Conservation (phyloP, 345 rosid genomes). For the Eucalyptus guilfoylei region DNA sequence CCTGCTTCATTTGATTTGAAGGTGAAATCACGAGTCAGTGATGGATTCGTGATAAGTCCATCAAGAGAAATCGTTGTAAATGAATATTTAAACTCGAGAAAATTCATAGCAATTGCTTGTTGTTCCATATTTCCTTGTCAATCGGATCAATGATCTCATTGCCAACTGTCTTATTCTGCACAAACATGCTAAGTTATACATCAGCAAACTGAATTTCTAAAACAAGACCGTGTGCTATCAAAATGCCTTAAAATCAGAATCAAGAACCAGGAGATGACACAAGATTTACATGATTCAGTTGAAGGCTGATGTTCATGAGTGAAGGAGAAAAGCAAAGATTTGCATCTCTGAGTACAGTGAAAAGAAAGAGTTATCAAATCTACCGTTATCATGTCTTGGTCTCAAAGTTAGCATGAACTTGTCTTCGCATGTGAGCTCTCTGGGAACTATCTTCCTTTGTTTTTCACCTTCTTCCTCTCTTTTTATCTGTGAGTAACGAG, state of each 20-base stretch:
- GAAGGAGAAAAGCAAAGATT: neutral
- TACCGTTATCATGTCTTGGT: neutral
- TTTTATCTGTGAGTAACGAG: neutral
- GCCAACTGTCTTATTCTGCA: neutral
- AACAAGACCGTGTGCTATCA: neutral
- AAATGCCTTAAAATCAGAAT: neutral
- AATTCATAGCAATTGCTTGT: neutral
- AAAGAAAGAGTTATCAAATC: neutral
- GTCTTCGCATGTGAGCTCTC: neutral
- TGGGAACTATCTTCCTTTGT: neutral
- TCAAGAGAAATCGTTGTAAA: neutral
- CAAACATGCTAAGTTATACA: neutral
- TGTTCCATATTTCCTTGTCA: neutral
- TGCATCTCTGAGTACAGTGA: neutral
- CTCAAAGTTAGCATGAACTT: neutral
- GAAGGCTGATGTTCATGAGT: neutral
- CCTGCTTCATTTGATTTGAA: neutral
- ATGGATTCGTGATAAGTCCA: neutral
- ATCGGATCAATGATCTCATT: neutral
- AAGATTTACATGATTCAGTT: neutral
- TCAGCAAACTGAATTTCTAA: accelerated
- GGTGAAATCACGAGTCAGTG: neutral
- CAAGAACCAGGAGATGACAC: accelerated
- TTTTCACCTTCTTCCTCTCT: neutral
- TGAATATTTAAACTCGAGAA: neutral